Percentiles rank a stretch among this genome's conserved stretches.
Evolutionary conservation across 2,329 filamentous ascomycete genomes (phyloP).

Genomic region (Fusarium devonianum): DNA sequence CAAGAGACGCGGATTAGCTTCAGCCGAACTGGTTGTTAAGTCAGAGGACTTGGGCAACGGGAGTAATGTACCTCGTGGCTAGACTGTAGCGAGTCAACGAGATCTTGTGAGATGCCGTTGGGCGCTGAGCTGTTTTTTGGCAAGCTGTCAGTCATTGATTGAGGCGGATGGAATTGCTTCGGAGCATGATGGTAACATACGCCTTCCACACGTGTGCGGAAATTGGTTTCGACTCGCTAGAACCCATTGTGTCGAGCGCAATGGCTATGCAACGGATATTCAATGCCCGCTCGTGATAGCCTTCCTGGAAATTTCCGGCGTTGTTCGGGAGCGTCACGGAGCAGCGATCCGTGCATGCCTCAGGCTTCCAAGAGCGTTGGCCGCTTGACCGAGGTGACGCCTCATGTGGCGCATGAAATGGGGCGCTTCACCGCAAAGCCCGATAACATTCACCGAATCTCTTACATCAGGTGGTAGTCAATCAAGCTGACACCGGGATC

Average conservation of each 20-base stretch:
- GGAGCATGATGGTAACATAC: conserved; percentile 49
- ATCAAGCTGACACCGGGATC: neutral
- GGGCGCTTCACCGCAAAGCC: conserved; percentile 21
- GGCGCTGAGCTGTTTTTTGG: conserved; percentile 52
- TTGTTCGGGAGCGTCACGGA: conserved; percentile 45
- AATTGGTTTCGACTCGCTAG: conserved; percentile 62
- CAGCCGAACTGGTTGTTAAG: neutral
- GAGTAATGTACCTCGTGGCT: conserved; percentile 76
- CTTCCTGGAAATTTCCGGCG: conserved; percentile 47
- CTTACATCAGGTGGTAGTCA: conserved; percentile 5
- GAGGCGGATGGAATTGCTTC: neutral
- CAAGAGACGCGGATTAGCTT: conserved; percentile 23
- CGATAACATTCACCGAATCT: conserved; percentile 5
- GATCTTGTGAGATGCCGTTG: conserved; percentile 74
- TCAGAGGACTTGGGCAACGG: neutral
- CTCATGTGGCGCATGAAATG: conserved; percentile 25
- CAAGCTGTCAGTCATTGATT: conserved; percentile 34
- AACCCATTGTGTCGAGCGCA: conserved; percentile 60
- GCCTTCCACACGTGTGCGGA: conserved; percentile 60
- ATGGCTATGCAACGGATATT: conserved; percentile 46
- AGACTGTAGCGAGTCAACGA: conserved; percentile 82
- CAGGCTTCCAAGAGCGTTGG: conserved; percentile 35
- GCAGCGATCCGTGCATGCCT: conserved; percentile 42
- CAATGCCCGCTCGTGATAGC: conserved; percentile 42
- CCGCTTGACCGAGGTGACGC: conserved; percentile 10